Percentiles rank a stretch among this genome's conserved stretches.
phyloP scores from a whole-genome alignment of 2,329 filamentous ascomycete genomes.

The Fusarium cicatricum region DNA sequence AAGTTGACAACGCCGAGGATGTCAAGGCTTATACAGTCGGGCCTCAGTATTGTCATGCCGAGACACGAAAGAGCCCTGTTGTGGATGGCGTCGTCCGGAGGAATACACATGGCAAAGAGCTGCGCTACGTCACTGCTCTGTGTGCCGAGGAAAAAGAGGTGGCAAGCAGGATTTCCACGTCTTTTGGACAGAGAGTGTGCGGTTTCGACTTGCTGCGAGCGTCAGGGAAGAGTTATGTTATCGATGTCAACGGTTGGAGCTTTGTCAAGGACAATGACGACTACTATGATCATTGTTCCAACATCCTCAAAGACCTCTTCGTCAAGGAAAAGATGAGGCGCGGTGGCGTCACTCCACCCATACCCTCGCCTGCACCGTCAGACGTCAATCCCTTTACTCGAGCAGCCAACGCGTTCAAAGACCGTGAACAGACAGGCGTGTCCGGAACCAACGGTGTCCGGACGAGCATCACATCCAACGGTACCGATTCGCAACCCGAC shows the following conservation, averaged over 20 bases:
- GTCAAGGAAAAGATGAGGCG: conserved; percentile 77
- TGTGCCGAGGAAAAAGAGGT: conserved; percentile 82
- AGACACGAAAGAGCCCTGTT: conserved; percentile 96
- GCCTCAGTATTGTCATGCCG: conserved; percentile 90
- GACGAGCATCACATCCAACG: conserved; percentile 39
- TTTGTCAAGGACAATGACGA: conserved; percentile 99
- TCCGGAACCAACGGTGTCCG: conserved; percentile 38
- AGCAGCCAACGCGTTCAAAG: conserved; percentile 47
- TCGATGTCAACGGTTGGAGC: conserved; percentile 99
- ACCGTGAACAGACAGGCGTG: conserved; percentile 47
- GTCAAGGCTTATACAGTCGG: conserved; percentile 99
- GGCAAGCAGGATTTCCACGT: conserved; percentile 87
- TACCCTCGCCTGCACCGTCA: conserved; percentile 57
- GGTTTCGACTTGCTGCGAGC: conserved; percentile 94
- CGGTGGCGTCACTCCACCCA: conserved; percentile 65
- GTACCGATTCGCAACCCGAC: conserved; percentile 38
- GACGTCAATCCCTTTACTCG: conserved; percentile 54
- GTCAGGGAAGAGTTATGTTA: conserved; percentile 91
- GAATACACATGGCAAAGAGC: conserved; percentile 96
- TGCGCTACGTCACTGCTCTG: conserved; percentile 91
- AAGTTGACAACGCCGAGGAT: conserved; percentile 96
- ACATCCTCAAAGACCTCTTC: conserved; percentile 88
- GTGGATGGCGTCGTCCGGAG: conserved; percentile 95
- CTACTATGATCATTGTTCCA: conserved; percentile 92
- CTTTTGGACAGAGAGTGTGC: conserved; percentile 94